Evolutionary conservation across 495 filamentous ascomycete species (phyloP).

Genomic region (Trichocladium uniseriatum): DNA sequence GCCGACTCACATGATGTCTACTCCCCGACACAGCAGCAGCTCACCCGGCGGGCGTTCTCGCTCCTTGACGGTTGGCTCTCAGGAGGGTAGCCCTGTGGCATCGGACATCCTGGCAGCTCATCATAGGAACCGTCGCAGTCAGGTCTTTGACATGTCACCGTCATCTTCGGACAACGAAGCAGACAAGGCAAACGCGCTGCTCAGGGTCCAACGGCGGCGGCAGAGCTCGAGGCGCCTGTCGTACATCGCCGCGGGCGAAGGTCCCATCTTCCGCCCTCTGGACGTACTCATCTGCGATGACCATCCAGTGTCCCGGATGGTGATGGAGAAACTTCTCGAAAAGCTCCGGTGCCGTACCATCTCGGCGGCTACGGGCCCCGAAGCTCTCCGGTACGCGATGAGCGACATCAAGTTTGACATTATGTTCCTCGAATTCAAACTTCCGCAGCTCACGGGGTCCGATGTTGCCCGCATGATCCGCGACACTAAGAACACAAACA

Average conservation of each 20-base stretch:
- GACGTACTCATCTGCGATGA: slow-evolving; percentile 97
- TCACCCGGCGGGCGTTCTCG: slow-evolving; percentile 52
- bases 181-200: slow-evolving; percentile 75
- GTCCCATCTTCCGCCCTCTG: slow-evolving; percentile 78
- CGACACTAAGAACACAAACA: slow-evolving; percentile 87
- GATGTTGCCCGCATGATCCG: slow-evolving; percentile 96
- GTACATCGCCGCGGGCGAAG: slow-evolving; percentile 61
- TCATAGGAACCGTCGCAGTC: slow-evolving; percentile 85
- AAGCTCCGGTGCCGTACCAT: slow-evolving; percentile 95
- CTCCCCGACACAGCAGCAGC: slow-evolving; percentile 37
- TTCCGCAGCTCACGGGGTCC: slow-evolving; percentile 87
- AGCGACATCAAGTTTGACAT: slow-evolving; percentile 94
- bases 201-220: slow-evolving; percentile 86
- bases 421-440: slow-evolving; percentile 93
- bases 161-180: slow-evolving; percentile 98
- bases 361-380: slow-evolving; percentile 73
- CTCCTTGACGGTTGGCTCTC: slow-evolving; percentile 89
- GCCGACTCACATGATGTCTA: slow-evolving; percentile 28
- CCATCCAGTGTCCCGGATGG: slow-evolving; percentile 90
- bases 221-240: slow-evolving; percentile 90
- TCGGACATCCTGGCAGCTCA: slow-evolving; percentile 57
- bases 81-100: slow-evolving; percentile 68
- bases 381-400: slow-evolving; percentile 85
- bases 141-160: slow-evolving; percentile 91
- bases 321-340: slow-evolving; percentile 94